phyloP scores from a whole-genome alignment of 257 asterid species.

The Ocimum tenuiflorum region DNA sequence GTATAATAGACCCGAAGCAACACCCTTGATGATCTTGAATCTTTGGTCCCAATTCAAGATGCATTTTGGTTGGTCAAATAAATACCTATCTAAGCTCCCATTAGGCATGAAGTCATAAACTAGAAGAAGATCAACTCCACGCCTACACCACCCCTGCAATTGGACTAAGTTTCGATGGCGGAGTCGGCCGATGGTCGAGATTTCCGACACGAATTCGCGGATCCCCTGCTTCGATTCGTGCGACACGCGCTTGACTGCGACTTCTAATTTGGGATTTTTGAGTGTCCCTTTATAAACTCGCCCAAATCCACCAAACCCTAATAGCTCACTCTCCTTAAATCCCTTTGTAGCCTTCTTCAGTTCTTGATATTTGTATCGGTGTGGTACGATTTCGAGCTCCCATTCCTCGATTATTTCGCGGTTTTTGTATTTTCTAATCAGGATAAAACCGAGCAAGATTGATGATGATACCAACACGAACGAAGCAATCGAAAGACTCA shows the following conservation, averaged over 20 bases:
- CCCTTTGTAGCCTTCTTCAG: slow-evolving; percentile 55
- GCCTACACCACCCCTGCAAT: slow-evolving; percentile 63
- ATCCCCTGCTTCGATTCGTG: slow-evolving; percentile 67
- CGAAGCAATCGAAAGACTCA: slow-evolving; percentile 17
- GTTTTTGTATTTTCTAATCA: slow-evolving; percentile 32
- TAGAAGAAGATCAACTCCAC: slow-evolving; percentile 49
- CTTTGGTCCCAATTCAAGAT: slow-evolving; percentile 53
- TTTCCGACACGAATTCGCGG: slow-evolving; percentile 60
- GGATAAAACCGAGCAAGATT: slow-evolving; percentile 14
- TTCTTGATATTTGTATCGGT: slow-evolving; percentile 50
- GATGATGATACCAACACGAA: not conserved
- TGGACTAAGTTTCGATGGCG: slow-evolving; percentile 69
- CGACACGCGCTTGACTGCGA: slow-evolving; percentile 64
- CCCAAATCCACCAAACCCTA: slow-evolving; percentile 76
- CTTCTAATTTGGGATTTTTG: slow-evolving; percentile 25
- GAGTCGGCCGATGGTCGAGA: slow-evolving; percentile 55
- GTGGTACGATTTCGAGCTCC: slow-evolving; percentile 78
- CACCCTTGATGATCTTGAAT: slow-evolving; percentile 54
- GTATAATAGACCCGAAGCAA: slow-evolving; percentile 56
- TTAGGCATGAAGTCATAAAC: slow-evolving; percentile 77
- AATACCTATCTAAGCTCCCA: slow-evolving; percentile 53
- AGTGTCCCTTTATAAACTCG: slow-evolving; percentile 50
- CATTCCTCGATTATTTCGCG: slow-evolving; percentile 54
- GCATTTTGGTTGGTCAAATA: slow-evolving; percentile 35
- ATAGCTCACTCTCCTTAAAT: slow-evolving; percentile 51